Base-by-base conservation (phyloP, 768 basidiomycete species). In the Trametes coccinea region DNA sequence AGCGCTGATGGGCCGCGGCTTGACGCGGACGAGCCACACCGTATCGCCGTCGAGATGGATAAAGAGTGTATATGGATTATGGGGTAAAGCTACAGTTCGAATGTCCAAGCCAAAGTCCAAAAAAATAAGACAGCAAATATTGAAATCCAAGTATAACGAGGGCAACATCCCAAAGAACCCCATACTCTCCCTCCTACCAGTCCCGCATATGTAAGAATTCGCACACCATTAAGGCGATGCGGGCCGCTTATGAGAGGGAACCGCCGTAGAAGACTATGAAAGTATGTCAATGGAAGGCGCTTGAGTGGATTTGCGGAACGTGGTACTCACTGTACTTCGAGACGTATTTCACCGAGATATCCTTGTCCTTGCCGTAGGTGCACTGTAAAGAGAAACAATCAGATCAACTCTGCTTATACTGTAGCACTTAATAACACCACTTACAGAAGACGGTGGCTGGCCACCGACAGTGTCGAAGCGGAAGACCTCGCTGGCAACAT, bases 361-460 rank as follows among this genome's bases (percentile, higher is more conserved):
- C 66, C 29, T 44, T 39, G 29, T 62, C 63, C 50, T 66, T 47
- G 48, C 69, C 69, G 48, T 49, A 66, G 34, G 17, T 44, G 60
- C 71, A 72, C 66, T 71, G 58, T 5, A 49, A 3, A 2, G 4
- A n/a, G 48, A 16, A 16, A 22, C 14, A 40, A 22, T 22, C 22
- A 61, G 22, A 27, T 40, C 10, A 17, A 9, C 39, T 34, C 1
- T 40, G 11, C 16, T 3, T 16, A 45, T 27, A 22, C 2, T 9
- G 22, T 31, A 34, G 22, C 22, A 22, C 22, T 0, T 22, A 22
- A 22, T 2, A 45, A 7, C 3, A 4, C 41, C 1, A 64, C 70
- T 59, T 50, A 74, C 73, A 3, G 65, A 66, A 11, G 68, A n/a
- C 11, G 74, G 74, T 1, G 74, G 73, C 61, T 75, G 74, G 41